A percentile compares a stretch with the other conserved stretches of the same genome.
phyloP scores from a whole-genome alignment of 2,329 filamentous ascomycete species.

The Colletotrichum somersetense region DNA sequence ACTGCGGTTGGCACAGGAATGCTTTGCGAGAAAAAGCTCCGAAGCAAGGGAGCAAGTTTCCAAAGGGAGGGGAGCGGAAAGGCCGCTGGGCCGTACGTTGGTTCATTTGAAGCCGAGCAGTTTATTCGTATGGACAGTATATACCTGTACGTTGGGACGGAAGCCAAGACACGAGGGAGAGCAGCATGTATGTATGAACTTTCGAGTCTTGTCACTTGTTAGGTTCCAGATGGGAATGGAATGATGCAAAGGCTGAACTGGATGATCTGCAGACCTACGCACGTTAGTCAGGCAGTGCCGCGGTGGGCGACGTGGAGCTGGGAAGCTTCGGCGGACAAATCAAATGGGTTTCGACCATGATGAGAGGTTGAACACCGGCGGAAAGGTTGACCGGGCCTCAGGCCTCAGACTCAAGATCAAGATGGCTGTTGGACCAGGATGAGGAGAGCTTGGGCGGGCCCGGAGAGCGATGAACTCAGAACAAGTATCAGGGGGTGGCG shows the following conservation, averaged over 20 bases:
- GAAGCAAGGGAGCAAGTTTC: constrained; percentile 20
- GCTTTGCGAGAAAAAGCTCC: not conserved
- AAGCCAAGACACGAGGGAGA: constrained; percentile 15
- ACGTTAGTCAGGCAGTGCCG: no score
- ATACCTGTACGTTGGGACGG: not conserved
- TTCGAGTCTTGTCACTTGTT: constrained; percentile 37
- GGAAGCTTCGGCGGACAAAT: not conserved
- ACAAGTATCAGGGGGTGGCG: constrained; percentile 32
- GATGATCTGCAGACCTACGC: not conserved
- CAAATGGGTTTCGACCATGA: not conserved
- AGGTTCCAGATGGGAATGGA: constrained; percentile 34
- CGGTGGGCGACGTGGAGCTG: not conserved
- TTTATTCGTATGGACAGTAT: not conserved
- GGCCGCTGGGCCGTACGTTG: not conserved
- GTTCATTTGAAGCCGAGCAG: no score
- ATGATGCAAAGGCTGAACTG: constrained; percentile 9
- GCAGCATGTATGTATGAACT: constrained; percentile 33
- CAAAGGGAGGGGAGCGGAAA: not conserved
- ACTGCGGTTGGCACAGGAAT: constrained; percentile 2
- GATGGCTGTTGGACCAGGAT: not conserved
- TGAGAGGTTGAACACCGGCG: constrained; percentile 9
- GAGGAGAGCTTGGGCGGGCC: not conserved
- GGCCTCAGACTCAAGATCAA: not conserved
- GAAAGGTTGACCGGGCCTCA: constrained; percentile 3
- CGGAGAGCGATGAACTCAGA: not conserved